phyloP scores from a whole-genome alignment of 176 grass and related monocot species.

The Juncus effusus region DNA sequence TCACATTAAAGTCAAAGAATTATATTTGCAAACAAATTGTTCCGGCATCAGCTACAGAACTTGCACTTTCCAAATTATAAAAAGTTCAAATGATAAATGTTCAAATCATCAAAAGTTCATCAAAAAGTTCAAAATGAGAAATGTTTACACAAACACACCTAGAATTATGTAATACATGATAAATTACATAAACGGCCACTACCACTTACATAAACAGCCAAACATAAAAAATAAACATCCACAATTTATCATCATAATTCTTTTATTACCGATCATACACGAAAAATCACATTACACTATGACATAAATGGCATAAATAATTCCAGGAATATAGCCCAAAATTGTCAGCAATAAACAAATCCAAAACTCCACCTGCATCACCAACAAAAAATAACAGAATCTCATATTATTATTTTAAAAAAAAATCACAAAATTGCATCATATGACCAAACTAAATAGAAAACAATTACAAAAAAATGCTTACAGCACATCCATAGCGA shows the following conservation, averaged over 20 bases:
- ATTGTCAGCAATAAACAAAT: conserved; percentile 64
- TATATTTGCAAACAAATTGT: too few relatives aligned
- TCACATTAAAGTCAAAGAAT: too few relatives aligned
- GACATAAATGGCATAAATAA: conserved; percentile 67
- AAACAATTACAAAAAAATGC: neutral
- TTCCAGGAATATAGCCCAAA: conserved; percentile 68
- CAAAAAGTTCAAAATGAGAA: conserved; percentile 1
- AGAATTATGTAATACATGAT: conserved; percentile 2
- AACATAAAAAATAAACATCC: neutral
- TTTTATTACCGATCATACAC: too few relatives aligned
- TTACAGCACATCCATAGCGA: conserved; percentile 77
- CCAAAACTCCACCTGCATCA: conserved; percentile 64
- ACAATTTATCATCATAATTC: neutral
- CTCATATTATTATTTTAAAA: conserved; percentile 2
- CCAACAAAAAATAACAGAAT: neutral
- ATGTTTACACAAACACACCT: conserved; percentile 2
- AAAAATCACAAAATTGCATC: too few relatives aligned
- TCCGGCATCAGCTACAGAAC: too few relatives aligned
- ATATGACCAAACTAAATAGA: neutral
- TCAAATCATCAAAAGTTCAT: too few relatives aligned
- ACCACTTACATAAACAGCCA: conserved; percentile 12
- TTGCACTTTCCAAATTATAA: too few relatives aligned
- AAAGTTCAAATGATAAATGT: too few relatives aligned
- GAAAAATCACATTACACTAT: conserved; percentile 32
- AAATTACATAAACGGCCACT: neutral